Base-by-base conservation (phyloP, 2,329 filamentous ascomycete species). In the Claviceps maximensis region DNA sequence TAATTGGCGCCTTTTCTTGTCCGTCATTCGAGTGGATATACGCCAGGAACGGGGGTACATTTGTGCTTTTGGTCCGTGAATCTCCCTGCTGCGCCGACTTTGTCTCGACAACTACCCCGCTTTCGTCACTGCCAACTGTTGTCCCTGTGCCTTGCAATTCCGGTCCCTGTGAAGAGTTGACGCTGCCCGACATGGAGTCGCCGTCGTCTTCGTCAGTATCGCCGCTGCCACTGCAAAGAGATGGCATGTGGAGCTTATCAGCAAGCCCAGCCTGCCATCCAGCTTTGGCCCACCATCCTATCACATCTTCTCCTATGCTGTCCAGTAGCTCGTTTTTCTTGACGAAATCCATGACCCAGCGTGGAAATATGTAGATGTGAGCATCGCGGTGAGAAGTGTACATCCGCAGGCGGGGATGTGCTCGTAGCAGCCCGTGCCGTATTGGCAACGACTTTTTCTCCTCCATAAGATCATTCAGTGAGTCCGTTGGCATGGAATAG, bases 261-360 rank as follows among this genome's bases (percentile, higher is more conserved):
- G 79, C 80, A 3, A 96, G 73, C 0, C 88, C 87, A 3, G 79
- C 74, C 67, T 97, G 90, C 93, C 93, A 98, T 52, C 83, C 83
- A 1, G 91, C 83, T 67, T 97, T 97, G 36, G 90, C 88, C 89
- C 90, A 95, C 86, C 88, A 95, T 7, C 90, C 89, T 17, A 97
- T 74, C 6, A 96, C 82, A 62, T 97, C 91, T 66, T 97, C 91
- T 33, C 86, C 87, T 48, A 98, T 83, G 53, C 84, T 94, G 61
- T 95, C 87, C 57, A 98, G 80, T 12, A 79, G 82, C 31, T 90
- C 84, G 61, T 96, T 94, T 56, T 78, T 74, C 54, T 80, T 79
- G 44, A 94, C 80, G 66, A 95, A 86, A 52, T 94, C 84, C 62
- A 95, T 79, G 9, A 95, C 79, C 91, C 93, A 97, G 59, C 82